Percentiles rank a stretch among this genome's conserved stretches.
Conservation (phyloP, 495 filamentous ascomycete genomes). For the Talaromyces trachyspermus region DNA sequence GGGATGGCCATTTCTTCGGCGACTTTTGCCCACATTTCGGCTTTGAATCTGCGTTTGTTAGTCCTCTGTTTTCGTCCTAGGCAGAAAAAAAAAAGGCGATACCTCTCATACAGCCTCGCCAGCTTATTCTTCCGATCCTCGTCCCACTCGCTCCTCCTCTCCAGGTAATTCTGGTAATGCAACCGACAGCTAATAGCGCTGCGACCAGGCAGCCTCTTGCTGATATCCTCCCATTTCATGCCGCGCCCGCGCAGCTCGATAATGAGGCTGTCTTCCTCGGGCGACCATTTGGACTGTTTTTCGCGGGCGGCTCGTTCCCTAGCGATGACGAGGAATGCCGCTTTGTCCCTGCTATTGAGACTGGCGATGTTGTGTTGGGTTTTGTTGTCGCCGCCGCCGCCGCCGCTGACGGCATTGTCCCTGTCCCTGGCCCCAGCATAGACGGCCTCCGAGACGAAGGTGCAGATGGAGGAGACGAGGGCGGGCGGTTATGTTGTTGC, state of each 20-base stretch:
- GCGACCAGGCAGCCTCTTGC: constrained; percentile 77
- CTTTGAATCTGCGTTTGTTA: constrained; percentile 65
- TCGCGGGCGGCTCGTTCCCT: constrained; percentile 62
- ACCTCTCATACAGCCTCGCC: constrained; percentile 92
- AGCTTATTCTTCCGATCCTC: constrained; percentile 97
- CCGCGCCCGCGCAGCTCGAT: constrained; percentile 80
- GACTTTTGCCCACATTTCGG: constrained; percentile 93
- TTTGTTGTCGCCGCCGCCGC: constrained; percentile 43
- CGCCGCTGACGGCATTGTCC: constrained; percentile 20
- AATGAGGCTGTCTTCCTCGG: constrained; percentile 82
- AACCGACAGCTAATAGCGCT: constrained; percentile 89
- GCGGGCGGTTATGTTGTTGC: not conserved
- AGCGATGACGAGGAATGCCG: constrained; percentile 25
- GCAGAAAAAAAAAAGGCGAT: constrained; percentile 20
- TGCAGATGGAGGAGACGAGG: constrained; percentile 12
- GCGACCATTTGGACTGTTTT: constrained; percentile 96
- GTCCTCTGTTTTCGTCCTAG: not conserved
- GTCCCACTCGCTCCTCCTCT: constrained; percentile 85
- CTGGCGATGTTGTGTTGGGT: constrained; percentile 23
- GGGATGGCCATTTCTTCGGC: constrained; percentile 93
- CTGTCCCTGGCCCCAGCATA: constrained; percentile 14
- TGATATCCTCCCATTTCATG: constrained; percentile 99
- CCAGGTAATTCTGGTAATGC: constrained; percentile 96
- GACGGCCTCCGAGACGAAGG: constrained; percentile 17
- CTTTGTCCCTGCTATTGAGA: not conserved